Evolutionary conservation across 768 basidiomycete species (phyloP).

Genomic region (Boletus pseudo-olivaceus): DNA sequence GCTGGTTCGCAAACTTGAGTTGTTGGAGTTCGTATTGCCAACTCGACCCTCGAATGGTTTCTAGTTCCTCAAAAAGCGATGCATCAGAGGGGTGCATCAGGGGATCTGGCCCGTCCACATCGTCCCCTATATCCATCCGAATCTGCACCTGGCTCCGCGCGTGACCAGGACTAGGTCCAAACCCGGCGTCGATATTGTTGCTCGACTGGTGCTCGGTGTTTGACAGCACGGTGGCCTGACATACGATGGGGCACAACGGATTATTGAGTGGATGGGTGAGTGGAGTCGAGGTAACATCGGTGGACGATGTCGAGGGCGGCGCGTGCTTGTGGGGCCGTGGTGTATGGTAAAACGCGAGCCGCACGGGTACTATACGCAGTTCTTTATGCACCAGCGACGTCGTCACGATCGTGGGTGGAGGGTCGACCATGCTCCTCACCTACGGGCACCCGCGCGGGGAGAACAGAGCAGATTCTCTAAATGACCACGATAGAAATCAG

Average conservation of each 20-base stretch:
- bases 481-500: neutral
- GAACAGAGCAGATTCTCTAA: neutral
- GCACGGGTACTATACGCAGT: slow-evolving; percentile 27
- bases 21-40: slow-evolving; percentile 96
- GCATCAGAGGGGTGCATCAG: slow-evolving; percentile 16
- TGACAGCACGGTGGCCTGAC: slow-evolving; percentile 26
- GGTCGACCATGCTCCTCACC: slow-evolving; percentile 11
- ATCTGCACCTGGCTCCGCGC: neutral
- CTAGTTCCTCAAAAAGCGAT: slow-evolving; percentile 73
- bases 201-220: neutral
- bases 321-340: slow-evolving; percentile 9
- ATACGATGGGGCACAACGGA: slow-evolving; percentile 27
- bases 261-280: slow-evolving; percentile 19
- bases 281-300: neutral
- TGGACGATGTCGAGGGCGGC: neutral
- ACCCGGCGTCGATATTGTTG: neutral
- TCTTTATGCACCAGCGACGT: slow-evolving; percentile 40
- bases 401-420: slow-evolving; percentile 18
- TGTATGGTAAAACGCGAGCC: slow-evolving; percentile 39
- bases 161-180: neutral
- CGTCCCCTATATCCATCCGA: neutral
- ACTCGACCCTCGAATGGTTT: slow-evolving; percentile 62
- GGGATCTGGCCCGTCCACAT: neutral
- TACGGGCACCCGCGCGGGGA: neutral
- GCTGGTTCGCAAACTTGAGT: slow-evolving; percentile 66